A percentile compares a stretch with the other conserved stretches of the same genome.
These are phyloP conservation scores for Colletotrichum sp. DNA, from an alignment of 2,329 filamentous ascomycete genomes.

Conservation along the genomic window DNA sequence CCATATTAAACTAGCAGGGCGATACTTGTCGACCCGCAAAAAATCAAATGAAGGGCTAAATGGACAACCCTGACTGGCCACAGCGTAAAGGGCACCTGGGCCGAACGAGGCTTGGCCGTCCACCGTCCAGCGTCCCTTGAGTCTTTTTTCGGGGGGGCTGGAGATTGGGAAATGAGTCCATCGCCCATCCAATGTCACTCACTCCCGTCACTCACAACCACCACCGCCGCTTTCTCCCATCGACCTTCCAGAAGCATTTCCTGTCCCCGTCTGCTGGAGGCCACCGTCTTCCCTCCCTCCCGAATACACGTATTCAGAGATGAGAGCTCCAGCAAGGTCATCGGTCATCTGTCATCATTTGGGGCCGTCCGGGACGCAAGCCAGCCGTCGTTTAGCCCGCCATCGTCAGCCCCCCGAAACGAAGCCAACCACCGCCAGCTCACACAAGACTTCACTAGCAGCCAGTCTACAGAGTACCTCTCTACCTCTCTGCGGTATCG, in stretches of 20 bases:
- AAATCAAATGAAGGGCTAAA: neutral
- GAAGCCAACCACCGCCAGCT: neutral
- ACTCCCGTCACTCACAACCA: neutral
- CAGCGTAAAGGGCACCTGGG: neutral
- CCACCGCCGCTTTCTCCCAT: neutral
- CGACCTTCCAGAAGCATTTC: neutral
- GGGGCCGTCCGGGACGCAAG: neutral
- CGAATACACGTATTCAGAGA: neutral
- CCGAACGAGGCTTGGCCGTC: constrained; percentile 7
- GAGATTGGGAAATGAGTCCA: constrained; percentile 14
- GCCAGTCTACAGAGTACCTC: neutral
- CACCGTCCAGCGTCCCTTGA: neutral
- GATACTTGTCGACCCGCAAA: neutral
- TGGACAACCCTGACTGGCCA: neutral
- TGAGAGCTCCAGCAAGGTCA: neutral
- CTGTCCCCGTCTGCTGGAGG: neutral
- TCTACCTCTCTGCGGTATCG: neutral
- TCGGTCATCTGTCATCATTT: neutral
- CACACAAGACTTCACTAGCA: neutral
- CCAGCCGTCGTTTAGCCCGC: neutral
- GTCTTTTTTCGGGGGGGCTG: neutral
- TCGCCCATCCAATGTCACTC: neutral
- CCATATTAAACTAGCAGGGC: neutral
- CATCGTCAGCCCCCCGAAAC: neutral
- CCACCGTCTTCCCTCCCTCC: neutral